Evolutionary conservation across 225 moss, liverwort and hornwort species (phyloP).

Genomic region (Pseudoscleropodium purum): DNA sequence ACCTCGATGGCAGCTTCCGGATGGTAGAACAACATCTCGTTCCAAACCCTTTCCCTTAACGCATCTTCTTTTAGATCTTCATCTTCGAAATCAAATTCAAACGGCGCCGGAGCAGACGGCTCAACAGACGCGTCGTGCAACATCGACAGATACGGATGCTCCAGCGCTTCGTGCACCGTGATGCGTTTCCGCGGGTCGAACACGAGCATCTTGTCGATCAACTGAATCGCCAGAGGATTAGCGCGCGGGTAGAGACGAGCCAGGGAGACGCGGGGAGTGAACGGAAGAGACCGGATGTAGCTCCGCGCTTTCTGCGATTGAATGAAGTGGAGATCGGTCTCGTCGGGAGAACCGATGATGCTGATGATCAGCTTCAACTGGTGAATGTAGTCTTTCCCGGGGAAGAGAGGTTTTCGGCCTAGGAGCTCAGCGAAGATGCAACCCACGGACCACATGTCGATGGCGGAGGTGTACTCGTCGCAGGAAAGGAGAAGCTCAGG

Average conservation of each 20-base stretch:
- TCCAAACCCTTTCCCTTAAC: conserved; percentile 94
- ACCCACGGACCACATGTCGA: conserved; percentile 99
- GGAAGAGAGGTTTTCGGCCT: conserved; percentile 94
- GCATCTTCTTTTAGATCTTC: conserved; percentile 97
- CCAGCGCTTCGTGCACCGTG: conserved; percentile 89
- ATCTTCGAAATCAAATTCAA: conserved; percentile 93
- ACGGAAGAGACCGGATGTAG: conserved; percentile 87
- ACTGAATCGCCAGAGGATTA: conserved; percentile 80
- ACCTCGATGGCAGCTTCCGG: conserved; percentile 62
- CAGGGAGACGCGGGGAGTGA: conserved; percentile 70
- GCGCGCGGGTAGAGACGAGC: conserved; percentile 86
- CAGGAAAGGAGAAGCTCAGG: conserved; percentile 92
- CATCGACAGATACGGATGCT: conserved; percentile 94
- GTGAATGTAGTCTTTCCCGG: conserved; percentile 95
- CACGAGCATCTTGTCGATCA: conserved; percentile 97
- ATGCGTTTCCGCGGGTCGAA: conserved; percentile 87
- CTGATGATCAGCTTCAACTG: conserved; percentile 98
- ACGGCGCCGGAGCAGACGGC: conserved; percentile 79
- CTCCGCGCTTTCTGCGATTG: conserved; percentile 85
- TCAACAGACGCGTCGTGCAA: conserved; percentile 70
- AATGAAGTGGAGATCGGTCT: conserved; percentile 91
- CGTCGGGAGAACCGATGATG: conserved; percentile 92
- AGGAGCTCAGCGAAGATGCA: conserved; percentile 96
- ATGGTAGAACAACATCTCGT: conserved; percentile 90
- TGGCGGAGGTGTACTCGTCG: conserved; percentile 92